phyloP scores from a whole-genome alignment of 1,284 basidiomycete species.

The Heterobasidion irregulare region DNA sequence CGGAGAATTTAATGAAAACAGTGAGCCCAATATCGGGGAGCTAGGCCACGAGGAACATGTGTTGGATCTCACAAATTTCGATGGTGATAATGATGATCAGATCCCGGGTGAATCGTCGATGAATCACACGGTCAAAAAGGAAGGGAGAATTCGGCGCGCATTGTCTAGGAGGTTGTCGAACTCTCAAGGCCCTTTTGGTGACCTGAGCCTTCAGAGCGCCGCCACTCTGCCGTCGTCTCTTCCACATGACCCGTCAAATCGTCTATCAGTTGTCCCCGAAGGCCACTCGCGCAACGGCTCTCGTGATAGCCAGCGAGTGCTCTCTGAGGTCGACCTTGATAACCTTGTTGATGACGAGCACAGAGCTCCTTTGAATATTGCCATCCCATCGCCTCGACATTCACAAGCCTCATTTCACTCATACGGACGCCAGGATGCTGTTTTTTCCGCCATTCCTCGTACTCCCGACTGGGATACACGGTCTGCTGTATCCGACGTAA shows the following conservation, averaged over 20 bases:
- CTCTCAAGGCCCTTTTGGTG: slow-evolving; percentile 5
- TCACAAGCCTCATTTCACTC: neutral
- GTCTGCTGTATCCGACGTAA: slow-evolving; percentile 17
- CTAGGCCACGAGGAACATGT: slow-evolving; percentile 44
- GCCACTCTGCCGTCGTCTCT: neutral
- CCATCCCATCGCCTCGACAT: neutral
- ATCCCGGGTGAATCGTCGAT: slow-evolving; percentile 58
- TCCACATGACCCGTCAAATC: neutral
- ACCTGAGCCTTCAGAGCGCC: neutral
- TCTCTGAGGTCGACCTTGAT: neutral
- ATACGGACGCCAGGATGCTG: neutral
- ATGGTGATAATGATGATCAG: slow-evolving; percentile 66
- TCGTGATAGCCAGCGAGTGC: neutral
- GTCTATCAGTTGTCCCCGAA: neutral
- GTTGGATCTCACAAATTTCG: slow-evolving; percentile 75
- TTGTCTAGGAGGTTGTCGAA: slow-evolving; percentile 31
- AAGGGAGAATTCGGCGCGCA: slow-evolving; percentile 62
- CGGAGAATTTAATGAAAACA: slow-evolving; percentile 20
- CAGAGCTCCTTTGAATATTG: neutral
- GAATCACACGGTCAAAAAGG: slow-evolving; percentile 51
- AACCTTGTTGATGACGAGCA: neutral
- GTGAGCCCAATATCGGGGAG: slow-evolving; percentile 15
- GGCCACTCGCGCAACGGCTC: neutral
- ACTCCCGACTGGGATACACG: slow-evolving; percentile 1
- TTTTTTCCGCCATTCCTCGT: neutral